Conservation (phyloP, 2,329 filamentous ascomycete genomes). For the Trichoderma aggressivum region DNA sequence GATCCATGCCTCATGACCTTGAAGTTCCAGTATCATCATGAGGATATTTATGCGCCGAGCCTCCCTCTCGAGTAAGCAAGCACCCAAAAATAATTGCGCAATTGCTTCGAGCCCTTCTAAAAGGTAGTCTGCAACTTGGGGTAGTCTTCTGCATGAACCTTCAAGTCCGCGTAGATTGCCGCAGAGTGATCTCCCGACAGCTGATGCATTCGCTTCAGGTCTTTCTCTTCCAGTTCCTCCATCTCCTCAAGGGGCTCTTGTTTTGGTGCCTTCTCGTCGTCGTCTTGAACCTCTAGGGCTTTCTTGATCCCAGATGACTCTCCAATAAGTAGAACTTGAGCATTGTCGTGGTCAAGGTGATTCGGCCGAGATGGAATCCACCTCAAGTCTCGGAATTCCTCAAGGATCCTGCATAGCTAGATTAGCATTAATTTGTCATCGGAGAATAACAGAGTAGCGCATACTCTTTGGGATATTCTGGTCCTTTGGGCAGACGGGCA, state of each 20-base stretch:
- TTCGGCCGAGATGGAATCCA: conserved; percentile 74
- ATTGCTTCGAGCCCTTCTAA: background rate
- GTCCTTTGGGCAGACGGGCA: conserved; percentile 58
- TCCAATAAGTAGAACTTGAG: conserved; percentile 77
- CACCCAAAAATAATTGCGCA: background rate
- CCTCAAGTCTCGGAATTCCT: conserved; percentile 68
- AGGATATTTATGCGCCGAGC: background rate
- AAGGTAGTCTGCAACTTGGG: conserved; percentile 31
- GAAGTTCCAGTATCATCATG: background rate
- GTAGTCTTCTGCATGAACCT: conserved; percentile 17
- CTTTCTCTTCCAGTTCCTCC: conserved; percentile 71
- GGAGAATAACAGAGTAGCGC: conserved; percentile 23
- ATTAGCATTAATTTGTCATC: background rate
- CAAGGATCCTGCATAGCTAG: conserved; percentile 50
- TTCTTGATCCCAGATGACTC: conserved; percentile 55
- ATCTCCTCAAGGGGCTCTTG: conserved; percentile 67
- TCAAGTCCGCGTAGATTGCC: conserved; percentile 16
- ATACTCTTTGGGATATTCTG: conserved; percentile 69
- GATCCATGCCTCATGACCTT: background rate
- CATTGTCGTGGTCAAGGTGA: conserved; percentile 69
- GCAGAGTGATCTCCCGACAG: conserved; percentile 46
- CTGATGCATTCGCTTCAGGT: conserved; percentile 60
- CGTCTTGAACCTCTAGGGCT: conserved; percentile 54
- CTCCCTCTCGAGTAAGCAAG: background rate
- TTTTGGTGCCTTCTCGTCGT: conserved; percentile 57